phyloP scores from a whole-genome alignment of 2,329 filamentous ascomycete genomes.

The Monosporascus sp. region DNA sequence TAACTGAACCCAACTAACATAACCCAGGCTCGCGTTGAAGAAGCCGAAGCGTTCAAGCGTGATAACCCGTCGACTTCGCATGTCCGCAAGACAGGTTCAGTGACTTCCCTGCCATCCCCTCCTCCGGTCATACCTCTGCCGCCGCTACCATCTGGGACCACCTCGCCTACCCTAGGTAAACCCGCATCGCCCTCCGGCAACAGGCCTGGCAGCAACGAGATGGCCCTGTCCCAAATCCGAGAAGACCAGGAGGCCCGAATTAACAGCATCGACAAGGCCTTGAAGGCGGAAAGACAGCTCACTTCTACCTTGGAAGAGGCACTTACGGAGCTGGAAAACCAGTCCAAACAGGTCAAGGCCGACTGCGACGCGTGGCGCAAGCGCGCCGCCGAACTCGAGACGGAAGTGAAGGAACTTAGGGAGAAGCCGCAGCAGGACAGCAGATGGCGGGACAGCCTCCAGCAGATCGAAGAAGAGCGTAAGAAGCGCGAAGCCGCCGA shows the following conservation, averaged over 20 bases:
- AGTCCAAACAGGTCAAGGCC: constrained; percentile 84
- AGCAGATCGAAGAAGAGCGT: constrained; percentile 93
- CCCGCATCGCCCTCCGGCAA: constrained; percentile 50
- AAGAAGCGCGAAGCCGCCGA: constrained; percentile 89
- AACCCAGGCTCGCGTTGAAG: constrained; percentile 24
- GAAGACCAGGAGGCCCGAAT: constrained; percentile 96
- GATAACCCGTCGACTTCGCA: constrained; percentile 60
- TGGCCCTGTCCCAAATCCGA: constrained; percentile 68
- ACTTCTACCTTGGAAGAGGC: constrained; percentile 94
- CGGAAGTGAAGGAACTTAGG: constrained; percentile 62
- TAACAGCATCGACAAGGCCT: constrained; percentile 91
- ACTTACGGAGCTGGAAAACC: constrained; percentile 84
- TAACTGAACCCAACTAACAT: constrained; percentile 18
- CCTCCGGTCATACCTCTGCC: constrained; percentile 95
- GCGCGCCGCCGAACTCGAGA: constrained; percentile 71
- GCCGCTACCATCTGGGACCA: constrained; percentile 64
- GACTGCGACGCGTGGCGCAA: constrained; percentile 90
- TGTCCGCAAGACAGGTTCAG: constrained; percentile 78
- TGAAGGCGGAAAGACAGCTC: constrained; percentile 92
- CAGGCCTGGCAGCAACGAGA: constrained; percentile 79
- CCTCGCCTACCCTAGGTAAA: constrained; percentile 38
- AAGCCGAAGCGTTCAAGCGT: constrained; percentile 40
- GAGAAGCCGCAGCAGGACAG: constrained; percentile 49
- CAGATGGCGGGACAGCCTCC: constrained; percentile 59
- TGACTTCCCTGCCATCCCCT: constrained; percentile 81